These are phyloP conservation scores for Porcisia deanei DNA, from an alignment of 208 protist species.

Conservation along the genomic window DNA sequence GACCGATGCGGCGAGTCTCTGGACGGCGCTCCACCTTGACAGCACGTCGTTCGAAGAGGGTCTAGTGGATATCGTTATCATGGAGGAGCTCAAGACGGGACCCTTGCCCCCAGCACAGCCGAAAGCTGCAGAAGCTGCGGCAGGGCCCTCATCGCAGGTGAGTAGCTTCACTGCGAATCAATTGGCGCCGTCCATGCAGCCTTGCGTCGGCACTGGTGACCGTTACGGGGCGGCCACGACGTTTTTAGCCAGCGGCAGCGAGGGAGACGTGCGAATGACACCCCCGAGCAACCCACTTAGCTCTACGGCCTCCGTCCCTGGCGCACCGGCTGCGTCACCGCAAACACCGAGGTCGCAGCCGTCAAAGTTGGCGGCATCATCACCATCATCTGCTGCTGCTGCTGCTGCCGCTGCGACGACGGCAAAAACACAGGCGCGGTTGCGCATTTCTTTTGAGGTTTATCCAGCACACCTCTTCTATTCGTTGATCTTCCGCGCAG, in stretches of 20 bases:
- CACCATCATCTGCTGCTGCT: not conserved
- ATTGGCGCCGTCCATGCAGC: not conserved
- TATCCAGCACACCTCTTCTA: conserved; percentile 58
- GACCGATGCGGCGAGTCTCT: conserved; percentile 35
- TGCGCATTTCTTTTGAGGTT: conserved; percentile 51
- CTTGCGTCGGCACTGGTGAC: not conserved
- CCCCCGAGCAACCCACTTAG: conserved; percentile 7
- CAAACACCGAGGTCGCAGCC: not conserved
- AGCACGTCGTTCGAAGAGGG: conserved; percentile 45
- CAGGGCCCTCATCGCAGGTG: not conserved
- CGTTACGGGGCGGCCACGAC: not conserved
- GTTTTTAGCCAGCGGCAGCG: not conserved
- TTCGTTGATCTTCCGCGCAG: conserved; percentile 27
- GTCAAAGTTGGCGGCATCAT: not conserved
- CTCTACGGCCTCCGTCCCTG: conserved; percentile 2
- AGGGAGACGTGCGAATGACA: not conserved
- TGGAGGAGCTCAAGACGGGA: conserved; percentile 47
- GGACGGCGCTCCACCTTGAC: conserved; percentile 46
- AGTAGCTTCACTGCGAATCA: not conserved
- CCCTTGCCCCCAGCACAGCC: conserved; percentile 25
- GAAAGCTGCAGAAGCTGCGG: not conserved
- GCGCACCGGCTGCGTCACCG: not conserved
- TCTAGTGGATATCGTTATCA: conserved; percentile 55
- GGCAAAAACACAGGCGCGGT: conserved; percentile 3
- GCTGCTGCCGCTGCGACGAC: conserved; percentile 1